Evolutionary conservation across 345 rosid species (phyloP).

Genomic region (Murraya paniculata): DNA sequence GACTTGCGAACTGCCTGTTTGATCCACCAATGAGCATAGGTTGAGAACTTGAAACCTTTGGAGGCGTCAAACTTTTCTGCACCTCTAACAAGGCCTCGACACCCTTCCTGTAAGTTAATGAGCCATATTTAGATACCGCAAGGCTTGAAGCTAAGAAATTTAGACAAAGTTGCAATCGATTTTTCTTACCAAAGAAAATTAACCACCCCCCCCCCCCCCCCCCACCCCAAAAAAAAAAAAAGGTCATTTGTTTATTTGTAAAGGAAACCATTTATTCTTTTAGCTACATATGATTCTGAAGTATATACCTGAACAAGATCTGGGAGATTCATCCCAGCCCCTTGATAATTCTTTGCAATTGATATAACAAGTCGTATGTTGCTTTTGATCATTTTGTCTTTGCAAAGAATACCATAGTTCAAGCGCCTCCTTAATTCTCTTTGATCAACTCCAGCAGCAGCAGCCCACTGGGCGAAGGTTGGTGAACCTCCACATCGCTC

Average conservation of each 20-base stretch:
- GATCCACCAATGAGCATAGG: conserved; percentile 70
- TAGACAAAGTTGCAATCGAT: neutral
- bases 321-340: conserved; percentile 86
- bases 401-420: conserved; percentile 65
- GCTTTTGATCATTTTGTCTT: conserved; percentile 92
- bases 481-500: conserved; percentile 73
- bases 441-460: conserved; percentile 83
- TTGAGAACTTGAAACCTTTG: conserved; percentile 13
- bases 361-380: conserved; percentile 95
- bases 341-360: conserved; percentile 88
- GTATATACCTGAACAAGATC: conserved; percentile 89
- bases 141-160: neutral
- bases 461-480: conserved; percentile 83
- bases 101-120: conserved; percentile 67
- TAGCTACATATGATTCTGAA: neutral
- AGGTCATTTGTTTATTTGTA: neutral
- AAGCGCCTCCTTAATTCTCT: conserved; percentile 68
- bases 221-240: neutral
- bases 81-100: conserved; percentile 88
- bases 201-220: too few species aligned
- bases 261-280: neutral
- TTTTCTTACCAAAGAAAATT: neutral
- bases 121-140: conserved; percentile 11
- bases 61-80: conserved; percentile 90
- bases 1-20: conserved; percentile 86